Evolutionary conservation across 371 early-diverging fungal genomes (phyloP).

Genomic region (Lichtheimia hyalospora): DNA sequence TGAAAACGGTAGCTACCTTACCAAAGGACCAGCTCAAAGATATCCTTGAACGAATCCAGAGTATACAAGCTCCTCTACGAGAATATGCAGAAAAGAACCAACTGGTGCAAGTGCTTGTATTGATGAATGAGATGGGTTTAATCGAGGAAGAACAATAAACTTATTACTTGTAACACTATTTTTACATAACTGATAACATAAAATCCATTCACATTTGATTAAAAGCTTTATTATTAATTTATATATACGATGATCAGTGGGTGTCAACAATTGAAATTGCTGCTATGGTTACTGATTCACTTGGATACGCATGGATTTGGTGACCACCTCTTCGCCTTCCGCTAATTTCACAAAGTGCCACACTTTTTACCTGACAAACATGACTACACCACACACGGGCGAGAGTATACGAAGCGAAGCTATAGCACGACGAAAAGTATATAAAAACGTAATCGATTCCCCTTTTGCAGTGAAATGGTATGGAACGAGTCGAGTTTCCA

Average conservation of each 20-base stretch:
- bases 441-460: constrained; percentile 29
- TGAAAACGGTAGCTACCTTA: constrained; percentile 54
- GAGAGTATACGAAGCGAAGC: constrained; percentile 16
- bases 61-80: constrained; percentile 48
- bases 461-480: constrained; percentile 43
- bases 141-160: constrained; percentile 21
- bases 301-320: neutral
- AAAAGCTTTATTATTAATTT: no score
- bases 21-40: constrained; percentile 64
- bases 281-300: no score
- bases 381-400: neutral
- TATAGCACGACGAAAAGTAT: constrained; percentile 22
- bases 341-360: no score
- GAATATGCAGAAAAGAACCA: constrained; percentile 39
- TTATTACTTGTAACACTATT: neutral
- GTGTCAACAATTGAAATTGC: no score
- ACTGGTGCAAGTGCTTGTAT: constrained; percentile 21
- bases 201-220: no score
- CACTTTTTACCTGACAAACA: no score
- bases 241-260: neutral
- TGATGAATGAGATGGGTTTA: constrained; percentile 30
- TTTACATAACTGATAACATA: neutral
- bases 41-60: constrained; percentile 49
- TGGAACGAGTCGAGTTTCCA: neutral
- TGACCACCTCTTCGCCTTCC: no score